These are phyloP conservation scores for Thalassiosira profunda DNA, from an alignment of 108 stramenopile genomes.

Conservation along the genomic window DNA sequence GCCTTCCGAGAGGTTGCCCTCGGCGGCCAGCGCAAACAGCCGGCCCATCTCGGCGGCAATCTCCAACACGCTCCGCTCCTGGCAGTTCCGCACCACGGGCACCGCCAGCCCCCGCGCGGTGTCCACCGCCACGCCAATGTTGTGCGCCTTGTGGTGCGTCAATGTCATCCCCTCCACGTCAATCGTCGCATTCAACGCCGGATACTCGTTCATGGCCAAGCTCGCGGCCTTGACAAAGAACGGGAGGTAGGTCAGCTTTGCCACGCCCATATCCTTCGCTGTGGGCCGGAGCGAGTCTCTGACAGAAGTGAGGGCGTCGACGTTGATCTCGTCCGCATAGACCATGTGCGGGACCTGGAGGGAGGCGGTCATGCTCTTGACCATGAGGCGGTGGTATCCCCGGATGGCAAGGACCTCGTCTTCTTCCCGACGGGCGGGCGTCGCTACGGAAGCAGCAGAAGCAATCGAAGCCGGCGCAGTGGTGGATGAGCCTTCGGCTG, in stretches of 20 bases:
- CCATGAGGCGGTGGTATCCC: constrained; percentile 96
- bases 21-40: constrained; percentile 63
- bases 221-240: constrained; percentile 93
- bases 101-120: constrained; percentile 95
- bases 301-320: constrained; percentile 63
- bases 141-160: constrained; percentile 81
- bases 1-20: constrained; percentile 65
- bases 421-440: constrained; percentile 1
- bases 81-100: constrained; percentile 84
- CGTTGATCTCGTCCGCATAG: constrained; percentile 94
- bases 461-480: background rate
- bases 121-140: constrained; percentile 99
- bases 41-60: constrained; percentile 87
- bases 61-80: constrained; percentile 79
- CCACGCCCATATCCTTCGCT: constrained; percentile 45
- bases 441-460: background rate
- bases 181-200: constrained; percentile 88
- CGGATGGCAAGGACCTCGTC: constrained; percentile 68
- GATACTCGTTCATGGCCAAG: constrained; percentile 87
- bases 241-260: constrained; percentile 86
- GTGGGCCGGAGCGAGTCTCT: constrained; percentile 64
- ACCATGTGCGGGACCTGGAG: constrained; percentile 96
- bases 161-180: constrained; percentile 70
- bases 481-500: too few species aligned
- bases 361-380: constrained; percentile 93